These are phyloP conservation scores for Neospora caninum DNA, from an alignment of 169 alveolate genomes.

Conservation along the genomic window DNA sequence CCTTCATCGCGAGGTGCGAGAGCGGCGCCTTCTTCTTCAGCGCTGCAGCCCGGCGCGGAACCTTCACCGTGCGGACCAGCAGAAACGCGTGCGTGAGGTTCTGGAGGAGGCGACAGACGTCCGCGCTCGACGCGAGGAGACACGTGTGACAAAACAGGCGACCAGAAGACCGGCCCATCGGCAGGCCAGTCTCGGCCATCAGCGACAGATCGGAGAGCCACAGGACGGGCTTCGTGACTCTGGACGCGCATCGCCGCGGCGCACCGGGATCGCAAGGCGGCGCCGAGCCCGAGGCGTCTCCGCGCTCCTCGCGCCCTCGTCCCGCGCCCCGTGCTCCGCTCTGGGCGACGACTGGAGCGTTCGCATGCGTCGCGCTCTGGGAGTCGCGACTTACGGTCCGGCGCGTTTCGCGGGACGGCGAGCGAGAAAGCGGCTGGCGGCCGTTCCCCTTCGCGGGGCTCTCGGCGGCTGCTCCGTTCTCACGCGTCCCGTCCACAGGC, in stretches of 20 bases:
- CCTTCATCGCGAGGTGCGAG: not conserved
- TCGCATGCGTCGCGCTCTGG: too few relatives aligned
- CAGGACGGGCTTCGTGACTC: not conserved
- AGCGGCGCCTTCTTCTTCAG: not conserved
- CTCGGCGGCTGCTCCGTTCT: not conserved
- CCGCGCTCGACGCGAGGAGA: constrained; percentile 1
- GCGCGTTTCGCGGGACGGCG: not conserved
- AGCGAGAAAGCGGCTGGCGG: not conserved
- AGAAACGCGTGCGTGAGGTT: not conserved
- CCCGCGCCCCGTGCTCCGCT: too few relatives aligned
- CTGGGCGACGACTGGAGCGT: too few relatives aligned
- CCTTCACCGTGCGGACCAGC: not conserved
- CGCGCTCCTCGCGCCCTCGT: too few relatives aligned
- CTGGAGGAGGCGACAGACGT: not conserved
- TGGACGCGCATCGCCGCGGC: not conserved
- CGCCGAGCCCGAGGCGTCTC: too few relatives aligned
- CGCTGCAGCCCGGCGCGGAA: not conserved
- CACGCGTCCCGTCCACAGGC: not conserved
- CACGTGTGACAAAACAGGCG: not conserved
- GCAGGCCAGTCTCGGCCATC: not conserved
- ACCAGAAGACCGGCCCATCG: not conserved
- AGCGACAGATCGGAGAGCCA: constrained; percentile 25
- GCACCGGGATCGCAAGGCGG: too few relatives aligned
- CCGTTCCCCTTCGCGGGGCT: not conserved
- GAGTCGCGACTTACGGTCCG: too few relatives aligned